phyloP scores from a whole-genome alignment of 2,329 filamentous ascomycete genomes.

The Furcasterigmium sp. region DNA sequence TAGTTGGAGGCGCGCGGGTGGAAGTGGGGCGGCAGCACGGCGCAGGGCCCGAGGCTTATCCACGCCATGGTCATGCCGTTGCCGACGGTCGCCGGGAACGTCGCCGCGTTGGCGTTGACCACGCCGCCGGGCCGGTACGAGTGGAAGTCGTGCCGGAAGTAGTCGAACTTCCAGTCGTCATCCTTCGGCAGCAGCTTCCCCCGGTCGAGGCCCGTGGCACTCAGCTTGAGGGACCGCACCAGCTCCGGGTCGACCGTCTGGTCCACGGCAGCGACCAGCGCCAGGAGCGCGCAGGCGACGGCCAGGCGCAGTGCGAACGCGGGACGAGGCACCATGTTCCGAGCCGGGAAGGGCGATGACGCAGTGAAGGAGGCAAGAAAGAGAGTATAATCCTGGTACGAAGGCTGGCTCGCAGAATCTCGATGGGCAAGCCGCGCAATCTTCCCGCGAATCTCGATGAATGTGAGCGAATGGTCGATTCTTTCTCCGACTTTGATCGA shows the following conservation, averaged over 20 bases:
- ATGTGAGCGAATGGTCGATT: no score
- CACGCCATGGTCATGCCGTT: conserved; percentile 42
- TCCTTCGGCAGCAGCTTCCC: conserved; percentile 31
- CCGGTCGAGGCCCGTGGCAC: conserved; percentile 39
- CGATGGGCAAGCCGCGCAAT: no score
- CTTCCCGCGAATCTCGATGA: no score
- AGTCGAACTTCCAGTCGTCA: conserved; percentile 44
- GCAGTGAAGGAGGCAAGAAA: no score
- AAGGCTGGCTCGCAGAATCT: no score
- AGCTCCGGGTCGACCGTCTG: conserved; percentile 18
- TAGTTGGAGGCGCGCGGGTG: conserved; percentile 45
- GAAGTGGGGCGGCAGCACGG: conserved; percentile 44
- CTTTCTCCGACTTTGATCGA: neutral
- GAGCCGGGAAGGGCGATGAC: neutral
- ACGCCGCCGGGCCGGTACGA: conserved; percentile 40
- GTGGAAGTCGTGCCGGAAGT: conserved; percentile 33
- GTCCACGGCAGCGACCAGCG: conserved; percentile 4
- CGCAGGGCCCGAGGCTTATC: conserved; percentile 42
- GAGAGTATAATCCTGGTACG: no score
- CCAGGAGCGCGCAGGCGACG: neutral
- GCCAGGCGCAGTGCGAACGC: neutral
- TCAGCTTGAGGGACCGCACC: conserved; percentile 21
- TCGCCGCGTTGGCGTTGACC: conserved; percentile 45
- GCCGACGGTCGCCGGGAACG: conserved; percentile 40
- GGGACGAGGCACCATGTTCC: neutral